phyloP scores from a whole-genome alignment of 1,284 basidiomycete species.

The Sanghuangporus sanghuang region DNA sequence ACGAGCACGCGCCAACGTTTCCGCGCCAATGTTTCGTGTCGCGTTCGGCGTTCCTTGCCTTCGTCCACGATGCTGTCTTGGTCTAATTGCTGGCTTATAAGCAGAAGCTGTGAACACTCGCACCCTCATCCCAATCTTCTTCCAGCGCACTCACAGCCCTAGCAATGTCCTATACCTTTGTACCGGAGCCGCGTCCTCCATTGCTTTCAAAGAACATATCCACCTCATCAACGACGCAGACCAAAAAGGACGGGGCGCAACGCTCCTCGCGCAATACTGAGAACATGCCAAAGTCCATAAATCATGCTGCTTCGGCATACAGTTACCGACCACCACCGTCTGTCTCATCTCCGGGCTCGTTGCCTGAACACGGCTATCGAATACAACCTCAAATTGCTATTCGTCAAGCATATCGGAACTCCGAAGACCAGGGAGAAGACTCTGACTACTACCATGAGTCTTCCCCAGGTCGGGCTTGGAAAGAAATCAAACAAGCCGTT shows the following conservation, averaged over 20 bases:
- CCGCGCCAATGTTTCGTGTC: too few relatives aligned
- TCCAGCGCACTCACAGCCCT: background rate
- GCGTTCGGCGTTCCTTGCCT: background rate
- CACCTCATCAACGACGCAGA: constrained; percentile 1
- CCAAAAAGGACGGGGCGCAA: constrained; percentile 10
- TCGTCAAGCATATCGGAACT: background rate
- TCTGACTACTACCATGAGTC: background rate
- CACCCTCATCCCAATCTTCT: background rate
- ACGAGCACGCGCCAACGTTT: background rate
- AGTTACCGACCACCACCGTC: constrained; percentile 24
- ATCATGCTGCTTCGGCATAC: constrained; percentile 22
- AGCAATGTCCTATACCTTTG: background rate
- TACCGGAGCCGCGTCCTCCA: background rate
- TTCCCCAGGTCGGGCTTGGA: constrained; percentile 10
- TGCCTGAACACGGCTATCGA: constrained; percentile 23
- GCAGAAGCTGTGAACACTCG: background rate
- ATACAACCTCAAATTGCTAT: constrained; percentile 13
- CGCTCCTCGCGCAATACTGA: constrained; percentile 18
- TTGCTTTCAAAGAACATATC: background rate
- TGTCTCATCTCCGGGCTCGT: constrained; percentile 21
- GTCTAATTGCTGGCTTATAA: background rate
- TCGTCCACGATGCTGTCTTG: background rate
- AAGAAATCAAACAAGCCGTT: background rate
- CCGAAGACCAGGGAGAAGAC: background rate
- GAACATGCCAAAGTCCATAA: constrained; percentile 17